phyloP scores from a whole-genome alignment of 2,329 filamentous ascomycete genomes.

The Didymella pinodella region DNA sequence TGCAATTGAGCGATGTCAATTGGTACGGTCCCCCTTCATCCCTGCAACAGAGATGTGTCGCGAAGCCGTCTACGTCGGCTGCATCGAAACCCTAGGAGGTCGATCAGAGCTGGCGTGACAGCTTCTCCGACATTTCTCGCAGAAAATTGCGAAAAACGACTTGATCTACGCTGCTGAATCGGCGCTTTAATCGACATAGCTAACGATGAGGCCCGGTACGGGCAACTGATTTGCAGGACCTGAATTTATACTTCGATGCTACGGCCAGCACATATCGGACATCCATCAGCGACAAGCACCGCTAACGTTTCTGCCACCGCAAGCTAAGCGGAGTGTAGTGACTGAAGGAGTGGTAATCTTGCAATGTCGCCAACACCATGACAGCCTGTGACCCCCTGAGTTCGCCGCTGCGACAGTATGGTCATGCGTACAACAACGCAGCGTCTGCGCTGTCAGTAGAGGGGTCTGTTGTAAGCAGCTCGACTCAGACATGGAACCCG shows the following conservation, averaged over 20 bases:
- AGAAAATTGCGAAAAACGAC: conserved; percentile 9
- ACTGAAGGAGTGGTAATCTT: neutral
- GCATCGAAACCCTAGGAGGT: conserved; percentile 18
- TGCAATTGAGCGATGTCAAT: conserved; percentile 96
- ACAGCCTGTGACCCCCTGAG: neutral
- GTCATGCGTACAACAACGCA: conserved; percentile 6
- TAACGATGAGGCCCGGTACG: conserved; percentile 39
- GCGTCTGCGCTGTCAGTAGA: neutral
- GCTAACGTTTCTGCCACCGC: conserved; percentile 8
- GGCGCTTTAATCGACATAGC: conserved; percentile 25
- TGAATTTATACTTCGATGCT: conserved; percentile 36
- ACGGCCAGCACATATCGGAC: conserved; percentile 34
- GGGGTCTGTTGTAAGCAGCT: neutral
- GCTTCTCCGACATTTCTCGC: conserved; percentile 13
- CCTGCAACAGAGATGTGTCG: conserved; percentile 24
- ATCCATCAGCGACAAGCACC: conserved; percentile 14
- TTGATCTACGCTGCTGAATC: conserved; percentile 20
- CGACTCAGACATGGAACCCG: neutral
- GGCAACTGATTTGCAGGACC: conserved; percentile 41
- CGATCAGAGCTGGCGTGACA: conserved; percentile 25
- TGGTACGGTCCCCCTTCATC: conserved; percentile 71
- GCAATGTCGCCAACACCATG: neutral
- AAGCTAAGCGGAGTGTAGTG: conserved; percentile 1
- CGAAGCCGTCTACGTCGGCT: conserved; percentile 18
- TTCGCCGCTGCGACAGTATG: neutral